Percentiles rank a stretch among this genome's conserved stretches.
Conservation (phyloP, 140 eudicot species). For the Senecio squalidus region DNA sequence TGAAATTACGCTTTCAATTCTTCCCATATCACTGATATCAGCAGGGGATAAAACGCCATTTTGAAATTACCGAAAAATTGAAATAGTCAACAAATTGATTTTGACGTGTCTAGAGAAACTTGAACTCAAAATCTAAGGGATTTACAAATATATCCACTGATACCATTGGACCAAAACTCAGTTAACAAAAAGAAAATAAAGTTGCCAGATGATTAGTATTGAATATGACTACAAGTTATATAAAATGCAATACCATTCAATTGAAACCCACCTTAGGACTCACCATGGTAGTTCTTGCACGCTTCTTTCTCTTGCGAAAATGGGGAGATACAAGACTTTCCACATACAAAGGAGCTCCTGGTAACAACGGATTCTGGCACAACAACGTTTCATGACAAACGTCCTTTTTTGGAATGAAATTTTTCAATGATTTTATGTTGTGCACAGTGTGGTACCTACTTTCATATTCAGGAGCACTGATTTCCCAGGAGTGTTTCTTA, state of each 20-base stretch:
- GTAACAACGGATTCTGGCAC: not conserved
- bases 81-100: too few relatives aligned
- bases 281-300: not conserved
- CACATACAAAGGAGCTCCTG: slow-evolving; percentile 13
- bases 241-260: too few relatives aligned
- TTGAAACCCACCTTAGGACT: slow-evolving; percentile 15
- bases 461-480: not conserved
- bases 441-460: not conserved
- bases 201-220: not conserved
- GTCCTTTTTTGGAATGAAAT: slow-evolving; percentile 9
- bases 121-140: too few relatives aligned
- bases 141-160: too few relatives aligned
- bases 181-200: not conserved
- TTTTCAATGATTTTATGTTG: not conserved
- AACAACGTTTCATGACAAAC: not conserved
- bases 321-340: slow-evolving; percentile 25
- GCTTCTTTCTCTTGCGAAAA: not conserved
- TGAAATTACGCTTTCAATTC: too few relatives aligned
- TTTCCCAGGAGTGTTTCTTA: slow-evolving; percentile 14
- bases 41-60: too few relatives aligned
- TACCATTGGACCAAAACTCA: too few relatives aligned
- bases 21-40: too few relatives aligned
- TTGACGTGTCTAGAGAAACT: too few relatives aligned
- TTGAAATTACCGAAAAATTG: too few relatives aligned
- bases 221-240: not conserved